phyloP scores from a whole-genome alignment of 768 basidiomycete species.

The Lentinus brumalis region DNA sequence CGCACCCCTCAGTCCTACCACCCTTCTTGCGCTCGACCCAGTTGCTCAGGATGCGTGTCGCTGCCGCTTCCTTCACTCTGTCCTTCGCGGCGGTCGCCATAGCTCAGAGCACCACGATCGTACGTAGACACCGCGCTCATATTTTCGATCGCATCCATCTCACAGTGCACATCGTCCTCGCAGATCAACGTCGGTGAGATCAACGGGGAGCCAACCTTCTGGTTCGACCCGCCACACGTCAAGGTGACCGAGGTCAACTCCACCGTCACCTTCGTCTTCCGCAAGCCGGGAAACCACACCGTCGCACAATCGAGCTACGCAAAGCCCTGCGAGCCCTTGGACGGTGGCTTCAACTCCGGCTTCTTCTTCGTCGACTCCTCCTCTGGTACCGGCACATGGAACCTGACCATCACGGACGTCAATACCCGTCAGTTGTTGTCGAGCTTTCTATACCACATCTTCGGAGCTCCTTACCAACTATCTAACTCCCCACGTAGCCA shows the following conservation, averaged over 20 bases:
- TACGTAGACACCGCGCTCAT: neutral
- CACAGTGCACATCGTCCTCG: neutral
- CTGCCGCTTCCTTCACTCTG: conserved; percentile 18
- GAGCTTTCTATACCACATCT: neutral
- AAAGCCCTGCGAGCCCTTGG: conserved; percentile 45
- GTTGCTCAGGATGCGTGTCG: conserved; percentile 19
- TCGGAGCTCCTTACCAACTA: too few relatives aligned
- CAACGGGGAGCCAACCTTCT: conserved; percentile 35
- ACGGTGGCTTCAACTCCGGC: conserved; percentile 58
- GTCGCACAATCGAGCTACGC: conserved; percentile 53
- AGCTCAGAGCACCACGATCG: conserved; percentile 23
- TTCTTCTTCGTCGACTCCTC: conserved; percentile 41
- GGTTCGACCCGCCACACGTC: conserved; percentile 47
- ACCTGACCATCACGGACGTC: conserved; percentile 53
- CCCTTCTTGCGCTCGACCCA: neutral
- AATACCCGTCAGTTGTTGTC: conserved; percentile 40
- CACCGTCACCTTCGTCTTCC: conserved; percentile 53
- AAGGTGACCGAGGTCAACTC: conserved; percentile 44
- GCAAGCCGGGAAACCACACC: conserved; percentile 54
- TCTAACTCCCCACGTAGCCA: conserved; percentile 33
- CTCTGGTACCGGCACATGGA: conserved; percentile 42
- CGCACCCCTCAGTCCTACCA: conserved; percentile 4
- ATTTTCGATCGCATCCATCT: neutral
- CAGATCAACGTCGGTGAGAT: conserved; percentile 44
- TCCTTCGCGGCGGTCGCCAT: conserved; percentile 20